Evolutionary conservation across 2,329 filamentous ascomycete genomes (phyloP).

Genomic region (Ilyonectria destructans): DNA sequence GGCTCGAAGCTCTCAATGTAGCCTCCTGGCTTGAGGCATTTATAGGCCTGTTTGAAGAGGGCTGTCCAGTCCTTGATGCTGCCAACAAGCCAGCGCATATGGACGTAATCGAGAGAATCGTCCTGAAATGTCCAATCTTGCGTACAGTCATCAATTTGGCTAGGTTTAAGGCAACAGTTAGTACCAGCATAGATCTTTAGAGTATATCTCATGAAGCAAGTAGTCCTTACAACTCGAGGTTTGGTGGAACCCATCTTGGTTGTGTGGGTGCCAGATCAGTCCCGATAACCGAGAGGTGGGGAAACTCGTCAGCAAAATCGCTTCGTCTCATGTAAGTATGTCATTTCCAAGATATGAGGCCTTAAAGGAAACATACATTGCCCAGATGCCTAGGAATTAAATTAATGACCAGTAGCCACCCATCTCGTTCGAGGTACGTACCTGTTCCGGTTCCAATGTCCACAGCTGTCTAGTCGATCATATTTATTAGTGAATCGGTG

Average conservation of each 20-base stretch:
- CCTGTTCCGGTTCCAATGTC: slow-evolving; percentile 5
- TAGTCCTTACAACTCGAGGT: slow-evolving; percentile 16
- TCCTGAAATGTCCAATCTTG: slow-evolving; percentile 29
- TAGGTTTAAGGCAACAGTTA: neutral
- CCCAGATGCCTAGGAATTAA: neutral
- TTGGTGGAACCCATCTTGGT: slow-evolving; percentile 9
- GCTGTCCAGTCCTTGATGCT: slow-evolving; percentile 29
- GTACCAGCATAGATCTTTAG: neutral
- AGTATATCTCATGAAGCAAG: neutral
- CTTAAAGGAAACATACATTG: neutral
- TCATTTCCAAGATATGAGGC: neutral
- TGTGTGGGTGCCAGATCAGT: neutral
- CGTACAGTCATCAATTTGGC: slow-evolving; percentile 35
- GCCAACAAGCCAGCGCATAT: slow-evolving; percentile 35
- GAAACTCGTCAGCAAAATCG: neutral
- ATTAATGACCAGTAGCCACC: neutral
- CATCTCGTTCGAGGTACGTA: neutral
- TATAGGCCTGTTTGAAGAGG: slow-evolving; percentile 26
- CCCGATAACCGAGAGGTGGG: neutral
- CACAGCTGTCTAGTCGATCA: neutral
- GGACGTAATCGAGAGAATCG: slow-evolving; percentile 27
- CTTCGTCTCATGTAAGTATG: neutral
- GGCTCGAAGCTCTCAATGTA: slow-evolving; percentile 33
- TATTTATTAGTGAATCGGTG: neutral
- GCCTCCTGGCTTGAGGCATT: slow-evolving; percentile 25